Conservation (phyloP, 495 filamentous ascomycete species). For the Durotheca rogersii region DNA sequence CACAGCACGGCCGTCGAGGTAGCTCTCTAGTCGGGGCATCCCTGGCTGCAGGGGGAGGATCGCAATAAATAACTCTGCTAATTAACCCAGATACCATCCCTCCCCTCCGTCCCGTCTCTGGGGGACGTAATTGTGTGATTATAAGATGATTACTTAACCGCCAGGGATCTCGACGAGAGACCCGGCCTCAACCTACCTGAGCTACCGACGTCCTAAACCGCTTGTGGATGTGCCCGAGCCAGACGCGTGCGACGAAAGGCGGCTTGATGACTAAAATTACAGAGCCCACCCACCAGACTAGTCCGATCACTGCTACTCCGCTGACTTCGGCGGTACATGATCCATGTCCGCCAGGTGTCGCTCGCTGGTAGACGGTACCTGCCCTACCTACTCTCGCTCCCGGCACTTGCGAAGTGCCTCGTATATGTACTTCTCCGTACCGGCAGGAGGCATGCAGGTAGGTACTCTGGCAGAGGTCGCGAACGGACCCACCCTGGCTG, state of each 20-base stretch:
- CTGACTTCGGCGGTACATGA: too few relatives aligned
- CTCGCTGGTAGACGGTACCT: too few relatives aligned
- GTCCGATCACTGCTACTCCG: too few relatives aligned
- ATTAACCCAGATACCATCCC: constrained; percentile 5
- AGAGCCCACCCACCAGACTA: too few relatives aligned
- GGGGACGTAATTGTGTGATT: neutral
- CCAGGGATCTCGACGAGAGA: neutral
- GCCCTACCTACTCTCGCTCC: too few relatives aligned
- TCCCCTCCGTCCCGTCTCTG: neutral
- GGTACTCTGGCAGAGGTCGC: neutral
- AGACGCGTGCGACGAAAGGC: too few relatives aligned
- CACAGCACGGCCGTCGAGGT: too few relatives aligned
- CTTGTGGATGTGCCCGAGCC: too few relatives aligned
- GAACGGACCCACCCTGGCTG: neutral
- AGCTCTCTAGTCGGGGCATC: constrained; percentile 1
- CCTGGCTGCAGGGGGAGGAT: constrained; percentile 7
- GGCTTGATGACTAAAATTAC: constrained; percentile 16
- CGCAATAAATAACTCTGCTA: constrained; percentile 3
- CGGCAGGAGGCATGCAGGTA: too few relatives aligned
- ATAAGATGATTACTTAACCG: constrained; percentile 15
- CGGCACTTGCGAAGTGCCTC: too few relatives aligned
- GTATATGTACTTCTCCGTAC: too few relatives aligned
- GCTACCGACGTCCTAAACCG: neutral
- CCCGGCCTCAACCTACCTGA: neutral
- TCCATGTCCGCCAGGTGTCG: too few relatives aligned